Evolutionary conservation across 148 eudicot genomes (phyloP).

Genomic region (Silene conica): DNA sequence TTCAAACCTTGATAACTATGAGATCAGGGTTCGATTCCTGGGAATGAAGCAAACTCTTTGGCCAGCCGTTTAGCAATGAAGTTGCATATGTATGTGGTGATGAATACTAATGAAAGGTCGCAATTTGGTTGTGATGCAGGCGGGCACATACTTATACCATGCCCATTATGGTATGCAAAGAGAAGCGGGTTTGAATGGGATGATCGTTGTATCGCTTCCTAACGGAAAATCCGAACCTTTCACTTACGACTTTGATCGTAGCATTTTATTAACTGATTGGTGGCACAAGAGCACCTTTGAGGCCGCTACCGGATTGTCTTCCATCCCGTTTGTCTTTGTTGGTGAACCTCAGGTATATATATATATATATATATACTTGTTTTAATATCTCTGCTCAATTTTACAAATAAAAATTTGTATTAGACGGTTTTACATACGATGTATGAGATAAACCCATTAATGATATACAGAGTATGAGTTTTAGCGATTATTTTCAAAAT

Average conservation of each 20-base stretch:
- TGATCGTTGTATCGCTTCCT: slow-evolving; percentile 50
- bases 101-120: background rate
- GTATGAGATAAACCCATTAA: too few relatives aligned
- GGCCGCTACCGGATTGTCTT: slow-evolving; percentile 52
- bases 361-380: too few relatives aligned
- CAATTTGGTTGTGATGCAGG: slow-evolving; percentile 29
- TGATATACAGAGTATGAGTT: too few relatives aligned
- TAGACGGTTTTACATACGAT: background rate
- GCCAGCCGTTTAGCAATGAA: too few relatives aligned
- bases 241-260: slow-evolving; percentile 55
- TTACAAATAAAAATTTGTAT: background rate
- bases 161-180: slow-evolving; percentile 88
- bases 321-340: slow-evolving; percentile 69
- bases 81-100: too few relatives aligned
- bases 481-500: too few relatives aligned
- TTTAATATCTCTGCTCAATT: too few relatives aligned
- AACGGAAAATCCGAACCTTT: slow-evolving; percentile 58
- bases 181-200: slow-evolving; percentile 64
- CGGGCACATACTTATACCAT: slow-evolving; percentile 79
- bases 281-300: slow-evolving; percentile 62
- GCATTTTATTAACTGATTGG: slow-evolving; percentile 74
- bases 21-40: too few relatives aligned
- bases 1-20: background rate
- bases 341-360: slow-evolving; percentile 93
- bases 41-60: too few relatives aligned